Percentiles rank a stretch among this genome's conserved stretches.
Evolutionary conservation across 2,329 filamentous ascomycete genomes (phyloP).

Genomic region (Mycogone perniciosa): DNA sequence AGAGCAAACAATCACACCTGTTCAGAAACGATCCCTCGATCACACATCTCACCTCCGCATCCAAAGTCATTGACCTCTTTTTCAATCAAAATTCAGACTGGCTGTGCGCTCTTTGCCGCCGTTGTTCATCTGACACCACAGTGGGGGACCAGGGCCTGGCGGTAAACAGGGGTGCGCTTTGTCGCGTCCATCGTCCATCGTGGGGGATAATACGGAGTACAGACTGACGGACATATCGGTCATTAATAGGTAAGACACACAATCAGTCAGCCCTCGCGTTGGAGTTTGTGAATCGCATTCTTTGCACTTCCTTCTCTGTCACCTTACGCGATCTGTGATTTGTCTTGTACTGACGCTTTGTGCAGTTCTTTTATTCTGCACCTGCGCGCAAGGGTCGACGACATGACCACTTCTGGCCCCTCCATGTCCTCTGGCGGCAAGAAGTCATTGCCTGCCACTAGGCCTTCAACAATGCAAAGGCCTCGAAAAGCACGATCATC

Average conservation of each 20-base stretch:
- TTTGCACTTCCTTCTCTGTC: conserved; percentile 1
- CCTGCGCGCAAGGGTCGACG: conserved; percentile 24
- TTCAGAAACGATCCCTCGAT: too few species aligned
- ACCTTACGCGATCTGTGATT: background rate
- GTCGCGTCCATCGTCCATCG: conserved; percentile 10
- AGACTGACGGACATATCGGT: background rate
- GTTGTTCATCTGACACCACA: background rate
- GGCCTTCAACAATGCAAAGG: conserved; percentile 22
- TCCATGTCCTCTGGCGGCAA: conserved; percentile 4
- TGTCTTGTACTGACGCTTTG: background rate
- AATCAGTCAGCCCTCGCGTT: conserved; percentile 22
- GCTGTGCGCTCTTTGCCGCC: too few species aligned
- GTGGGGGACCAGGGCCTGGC: background rate
- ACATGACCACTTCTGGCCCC: conserved; percentile 12
- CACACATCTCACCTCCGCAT: too few species aligned
- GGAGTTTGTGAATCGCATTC: conserved; percentile 20
- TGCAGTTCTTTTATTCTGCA: conserved; percentile 18
- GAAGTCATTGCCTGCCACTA: conserved; percentile 14
- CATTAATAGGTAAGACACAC: conserved; percentile 3
- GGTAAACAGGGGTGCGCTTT: background rate
- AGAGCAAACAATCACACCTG: background rate
- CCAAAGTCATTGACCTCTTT: too few species aligned
- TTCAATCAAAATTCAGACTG: too few species aligned
- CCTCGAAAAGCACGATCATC: conserved; percentile 10
- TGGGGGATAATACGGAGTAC: conserved; percentile 4